A percentile compares a stretch with the other conserved stretches of the same genome.
phyloP scores from a whole-genome alignment of 345 rosid species.

The Hirschfeldia incana region DNA sequence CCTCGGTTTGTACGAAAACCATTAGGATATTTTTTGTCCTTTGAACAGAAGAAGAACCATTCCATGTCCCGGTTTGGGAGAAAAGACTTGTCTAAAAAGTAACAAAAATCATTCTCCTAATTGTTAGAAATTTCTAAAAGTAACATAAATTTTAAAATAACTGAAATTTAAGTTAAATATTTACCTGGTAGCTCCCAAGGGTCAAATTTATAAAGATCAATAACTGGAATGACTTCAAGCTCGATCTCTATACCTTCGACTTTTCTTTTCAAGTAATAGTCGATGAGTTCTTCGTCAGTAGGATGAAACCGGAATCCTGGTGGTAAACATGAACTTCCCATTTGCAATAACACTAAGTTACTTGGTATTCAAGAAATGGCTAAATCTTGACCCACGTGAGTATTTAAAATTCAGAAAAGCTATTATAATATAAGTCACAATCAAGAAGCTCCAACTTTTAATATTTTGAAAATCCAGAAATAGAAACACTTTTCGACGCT shows the following conservation, averaged over 20 bases:
- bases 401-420: background rate
- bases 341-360: slow-evolving; percentile 35
- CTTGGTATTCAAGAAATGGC: background rate
- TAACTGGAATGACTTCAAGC: slow-evolving; percentile 69
- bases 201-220: slow-evolving; percentile 71
- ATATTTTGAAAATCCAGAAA: slow-evolving; percentile 91
- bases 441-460: slow-evolving; percentile 43
- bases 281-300: slow-evolving; percentile 76
- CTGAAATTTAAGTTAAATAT: background rate
- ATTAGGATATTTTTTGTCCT: slow-evolving; percentile 86
- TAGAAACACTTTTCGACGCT: slow-evolving; percentile 68
- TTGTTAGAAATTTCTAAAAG: background rate
- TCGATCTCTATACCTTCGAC: slow-evolving; percentile 60
- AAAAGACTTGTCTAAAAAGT: slow-evolving; percentile 63
- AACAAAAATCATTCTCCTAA: background rate
- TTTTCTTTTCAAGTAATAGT: slow-evolving; percentile 67
- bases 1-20: slow-evolving; percentile 85
- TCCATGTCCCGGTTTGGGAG: slow-evolving; percentile 83
- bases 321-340: slow-evolving; percentile 78
- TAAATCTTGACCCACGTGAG: background rate
- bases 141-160: background rate
- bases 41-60: slow-evolving; percentile 92
- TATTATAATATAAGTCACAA: background rate
- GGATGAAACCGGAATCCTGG: slow-evolving; percentile 87
- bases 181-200: slow-evolving; percentile 85